Base-by-base conservation (phyloP, 1,284 basidiomycete genomes). In the Fomitopsis schrenkii region DNA sequence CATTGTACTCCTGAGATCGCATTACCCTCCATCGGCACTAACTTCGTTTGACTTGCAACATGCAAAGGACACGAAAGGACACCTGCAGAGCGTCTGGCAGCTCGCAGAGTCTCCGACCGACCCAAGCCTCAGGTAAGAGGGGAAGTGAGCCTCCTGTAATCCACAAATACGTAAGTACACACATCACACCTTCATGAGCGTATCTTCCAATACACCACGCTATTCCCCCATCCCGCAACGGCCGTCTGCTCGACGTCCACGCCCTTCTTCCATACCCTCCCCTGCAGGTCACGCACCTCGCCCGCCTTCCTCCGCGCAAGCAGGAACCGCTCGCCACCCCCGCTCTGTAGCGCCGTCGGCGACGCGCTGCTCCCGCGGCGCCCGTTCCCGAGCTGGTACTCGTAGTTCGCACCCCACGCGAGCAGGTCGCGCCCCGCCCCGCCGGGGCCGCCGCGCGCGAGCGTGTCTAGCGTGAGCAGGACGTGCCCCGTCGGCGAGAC, bases 361-460 rank as follows among this genome's bases (percentile, higher is more conserved):
- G 86, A 77, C 0, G 91, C 83, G 8, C 89, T 70, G 70, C 90
- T 94, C 5, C 87, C 82, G 59, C 89, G 84, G 73, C 90, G 94
- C 45, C 93, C 93, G 63, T 88, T 95, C 5, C 95, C 96, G 6
- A 96, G 82, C 74, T 96, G 91, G 67, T 85, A 91, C 52, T 90
- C 84, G 50, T 84, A 80, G 66, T 91, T 91, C 61, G 81, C 81
- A 10, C 90, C 88, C 87, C 88, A 91, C 2, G 79, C 80, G 55
- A 88, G 71, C 55, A 91, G 74, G 71, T 92, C 90, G 58, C 81
- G 81, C 28, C 86, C 84, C 2, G 79, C 79, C 30, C 74, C 77
- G 35, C 75, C 75, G 5, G 77, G 74, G 6, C 82, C 82, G 0
- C 84, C 77, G 12, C 74, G 75, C 33, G 74, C 67, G 41, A 81